A percentile compares a stretch with the other conserved stretches of the same genome.
phyloP scores from a whole-genome alignment of 495 filamentous ascomycete genomes.

The Penicillium macrosclerotiorum region DNA sequence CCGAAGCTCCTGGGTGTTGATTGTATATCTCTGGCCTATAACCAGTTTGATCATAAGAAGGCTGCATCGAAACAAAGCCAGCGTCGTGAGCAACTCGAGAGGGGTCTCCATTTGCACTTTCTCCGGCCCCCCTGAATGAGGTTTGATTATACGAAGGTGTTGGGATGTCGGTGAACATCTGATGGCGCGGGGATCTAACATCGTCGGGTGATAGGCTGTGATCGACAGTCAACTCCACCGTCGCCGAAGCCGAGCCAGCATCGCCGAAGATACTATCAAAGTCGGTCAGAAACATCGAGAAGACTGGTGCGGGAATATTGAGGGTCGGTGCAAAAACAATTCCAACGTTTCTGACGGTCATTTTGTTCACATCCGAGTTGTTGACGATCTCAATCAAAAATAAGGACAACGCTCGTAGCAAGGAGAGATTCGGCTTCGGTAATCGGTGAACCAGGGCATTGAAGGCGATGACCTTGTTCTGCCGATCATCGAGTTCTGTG shows the following conservation, averaged over 20 bases:
- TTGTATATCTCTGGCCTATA: conserved; percentile 28
- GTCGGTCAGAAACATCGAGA: conserved; percentile 90
- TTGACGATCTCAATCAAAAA: conserved; percentile 89
- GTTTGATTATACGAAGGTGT: conserved; percentile 64
- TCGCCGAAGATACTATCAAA: conserved; percentile 82
- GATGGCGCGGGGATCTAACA: conserved; percentile 62
- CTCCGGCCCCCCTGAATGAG: conserved; percentile 43
- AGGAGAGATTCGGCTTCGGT: conserved; percentile 72
- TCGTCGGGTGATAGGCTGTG: conserved; percentile 54
- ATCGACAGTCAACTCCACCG: conserved; percentile 45
- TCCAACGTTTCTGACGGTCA: conserved; percentile 95
- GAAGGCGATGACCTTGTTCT: conserved; percentile 78
- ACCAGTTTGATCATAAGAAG: conserved; percentile 50
- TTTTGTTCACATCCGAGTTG: conserved; percentile 90
- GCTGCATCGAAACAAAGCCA: conserved; percentile 62
- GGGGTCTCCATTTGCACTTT: conserved; percentile 19
- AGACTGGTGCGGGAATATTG: conserved; percentile 93
- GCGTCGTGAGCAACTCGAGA: conserved; percentile 44
- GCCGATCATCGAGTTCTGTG: conserved; percentile 62
- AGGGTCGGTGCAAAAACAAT: conserved; percentile 99
- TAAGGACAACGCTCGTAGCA: conserved; percentile 77
- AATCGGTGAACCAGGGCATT: conserved; percentile 81
- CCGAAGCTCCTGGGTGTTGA: conserved; percentile 16
- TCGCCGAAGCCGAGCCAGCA: conserved; percentile 15
- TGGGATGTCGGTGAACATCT: conserved; percentile 69